Percentiles rank a stretch among this genome's conserved stretches.
Conservation (phyloP, 2,329 filamentous ascomycete species). For the Penicillium sp. region DNA sequence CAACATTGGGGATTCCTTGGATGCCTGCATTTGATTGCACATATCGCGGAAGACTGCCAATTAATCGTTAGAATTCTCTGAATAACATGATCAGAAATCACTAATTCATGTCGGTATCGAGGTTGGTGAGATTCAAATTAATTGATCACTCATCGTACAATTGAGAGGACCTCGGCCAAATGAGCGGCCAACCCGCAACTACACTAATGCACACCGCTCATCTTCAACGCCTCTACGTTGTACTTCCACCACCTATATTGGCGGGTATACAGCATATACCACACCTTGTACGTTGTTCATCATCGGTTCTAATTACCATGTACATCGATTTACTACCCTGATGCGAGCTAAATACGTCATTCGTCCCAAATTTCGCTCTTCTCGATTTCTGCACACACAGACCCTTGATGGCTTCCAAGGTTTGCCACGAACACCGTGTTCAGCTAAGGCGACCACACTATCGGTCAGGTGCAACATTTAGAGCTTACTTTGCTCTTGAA, state of each 20-base stretch:
- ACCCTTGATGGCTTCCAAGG: not conserved
- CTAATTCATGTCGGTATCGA: not conserved
- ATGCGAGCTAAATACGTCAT: not conserved
- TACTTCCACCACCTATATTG: too few relatives aligned
- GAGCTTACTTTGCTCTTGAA: not conserved
- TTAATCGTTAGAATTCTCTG: not conserved
- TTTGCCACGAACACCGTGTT: not conserved
- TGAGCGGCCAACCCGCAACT: not conserved
- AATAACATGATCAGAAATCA: not conserved
- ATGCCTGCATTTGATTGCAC: constrained; percentile 5
- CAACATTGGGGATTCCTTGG: not conserved
- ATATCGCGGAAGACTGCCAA: not conserved
- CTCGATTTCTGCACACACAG: not conserved
- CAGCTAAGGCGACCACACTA: not conserved
- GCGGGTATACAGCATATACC: too few relatives aligned
- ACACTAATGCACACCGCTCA: not conserved
- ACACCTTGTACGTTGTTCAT: too few relatives aligned
- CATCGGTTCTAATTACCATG: not conserved
- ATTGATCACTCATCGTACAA: constrained; percentile 8
- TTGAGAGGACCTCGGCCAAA: constrained; percentile 1
- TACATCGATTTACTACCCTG: not conserved
- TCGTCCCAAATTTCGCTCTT: not conserved
- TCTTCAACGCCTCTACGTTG: too few relatives aligned
- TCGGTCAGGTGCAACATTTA: not conserved
- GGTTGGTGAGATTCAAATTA: not conserved